Evolutionary conservation across 495 filamentous ascomycete species (phyloP).

Genomic region (Mycothermus thermophilus): DNA sequence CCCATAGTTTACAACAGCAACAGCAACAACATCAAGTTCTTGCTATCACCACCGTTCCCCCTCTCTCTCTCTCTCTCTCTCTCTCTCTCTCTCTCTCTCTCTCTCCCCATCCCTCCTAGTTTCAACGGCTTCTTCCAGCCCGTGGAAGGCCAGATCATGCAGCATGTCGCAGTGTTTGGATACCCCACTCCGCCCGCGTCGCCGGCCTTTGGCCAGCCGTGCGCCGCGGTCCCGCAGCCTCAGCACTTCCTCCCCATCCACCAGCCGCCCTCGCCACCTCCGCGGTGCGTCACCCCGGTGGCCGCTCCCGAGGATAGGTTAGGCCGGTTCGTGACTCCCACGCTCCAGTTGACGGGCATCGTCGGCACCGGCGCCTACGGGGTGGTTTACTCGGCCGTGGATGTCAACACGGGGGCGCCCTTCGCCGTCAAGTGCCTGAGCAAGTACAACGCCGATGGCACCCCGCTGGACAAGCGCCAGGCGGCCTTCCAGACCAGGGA

Average conservation of each 20-base stretch:
- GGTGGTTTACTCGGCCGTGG: constrained; percentile 87
- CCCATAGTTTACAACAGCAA: too few species aligned
- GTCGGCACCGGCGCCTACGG: constrained; percentile 93
- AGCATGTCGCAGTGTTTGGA: constrained; percentile 40
- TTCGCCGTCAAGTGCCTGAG: constrained; percentile 97
- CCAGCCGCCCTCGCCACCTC: constrained; percentile 27
- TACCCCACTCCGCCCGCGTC: constrained; percentile 40
- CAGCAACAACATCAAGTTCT: too few species aligned
- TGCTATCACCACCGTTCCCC: too few species aligned
- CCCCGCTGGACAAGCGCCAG: constrained; percentile 75
- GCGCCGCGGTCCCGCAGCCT: constrained; percentile 17
- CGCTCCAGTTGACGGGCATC: constrained; percentile 70
- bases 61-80: too few species aligned
- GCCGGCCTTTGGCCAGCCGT: constrained; percentile 34
- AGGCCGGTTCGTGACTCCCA: constrained; percentile 69
- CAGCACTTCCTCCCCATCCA: constrained; percentile 17
- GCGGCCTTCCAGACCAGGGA: constrained; percentile 83
- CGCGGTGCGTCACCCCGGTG: too few species aligned
- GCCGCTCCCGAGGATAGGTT: constrained; percentile 70
- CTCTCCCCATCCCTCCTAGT: too few species aligned
- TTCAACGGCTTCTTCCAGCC: too few species aligned
- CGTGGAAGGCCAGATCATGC: constrained; percentile 36
- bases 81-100: too few species aligned
- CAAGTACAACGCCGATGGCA: constrained; percentile 54
- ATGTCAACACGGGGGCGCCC: constrained; percentile 63